These are phyloP conservation scores for Huntiella savannae DNA, from an alignment of 2,329 filamentous ascomycete species.

Conservation along the genomic window DNA sequence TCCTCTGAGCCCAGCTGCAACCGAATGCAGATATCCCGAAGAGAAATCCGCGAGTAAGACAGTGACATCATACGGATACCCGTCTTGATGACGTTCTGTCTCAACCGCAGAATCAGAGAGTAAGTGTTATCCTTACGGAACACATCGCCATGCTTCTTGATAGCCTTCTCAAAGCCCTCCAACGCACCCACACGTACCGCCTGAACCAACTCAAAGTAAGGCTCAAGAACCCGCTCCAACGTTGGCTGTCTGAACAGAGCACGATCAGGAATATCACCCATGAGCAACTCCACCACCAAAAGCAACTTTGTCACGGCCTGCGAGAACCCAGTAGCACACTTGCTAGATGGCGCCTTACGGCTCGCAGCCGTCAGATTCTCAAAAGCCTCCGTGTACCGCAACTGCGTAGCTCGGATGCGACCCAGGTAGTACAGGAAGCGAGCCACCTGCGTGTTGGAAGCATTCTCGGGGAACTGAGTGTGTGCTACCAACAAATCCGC, in stretches of 20 bases:
- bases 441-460: slow-evolving; percentile 94
- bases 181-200: slow-evolving; percentile 93
- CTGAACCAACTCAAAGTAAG: slow-evolving; percentile 85
- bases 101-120: slow-evolving; percentile 78
- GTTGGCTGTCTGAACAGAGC: slow-evolving; percentile 79
- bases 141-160: slow-evolving; percentile 59
- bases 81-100: slow-evolving; percentile 98
- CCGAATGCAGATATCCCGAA: slow-evolving; percentile 92
- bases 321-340: slow-evolving; percentile 80
- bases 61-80: slow-evolving; percentile 98
- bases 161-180: slow-evolving; percentile 76
- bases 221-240: slow-evolving; percentile 72
- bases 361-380: slow-evolving; percentile 85
- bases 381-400: slow-evolving; percentile 92
- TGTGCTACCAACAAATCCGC: slow-evolving; percentile 91
- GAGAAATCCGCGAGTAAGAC: slow-evolving; percentile 90
- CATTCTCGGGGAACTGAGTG: slow-evolving; percentile 83
- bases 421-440: slow-evolving; percentile 95
- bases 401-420: slow-evolving; percentile 86
- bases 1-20: slow-evolving; percentile 88
- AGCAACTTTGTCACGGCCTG: slow-evolving; percentile 94
- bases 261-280: slow-evolving; percentile 96
- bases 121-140: slow-evolving; percentile 93
- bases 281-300: slow-evolving; percentile 85
- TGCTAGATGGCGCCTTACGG: slow-evolving; percentile 80